phyloP scores from a whole-genome alignment of 192 early-diverging fungal genomes.

The Coemansia interrupta region DNA sequence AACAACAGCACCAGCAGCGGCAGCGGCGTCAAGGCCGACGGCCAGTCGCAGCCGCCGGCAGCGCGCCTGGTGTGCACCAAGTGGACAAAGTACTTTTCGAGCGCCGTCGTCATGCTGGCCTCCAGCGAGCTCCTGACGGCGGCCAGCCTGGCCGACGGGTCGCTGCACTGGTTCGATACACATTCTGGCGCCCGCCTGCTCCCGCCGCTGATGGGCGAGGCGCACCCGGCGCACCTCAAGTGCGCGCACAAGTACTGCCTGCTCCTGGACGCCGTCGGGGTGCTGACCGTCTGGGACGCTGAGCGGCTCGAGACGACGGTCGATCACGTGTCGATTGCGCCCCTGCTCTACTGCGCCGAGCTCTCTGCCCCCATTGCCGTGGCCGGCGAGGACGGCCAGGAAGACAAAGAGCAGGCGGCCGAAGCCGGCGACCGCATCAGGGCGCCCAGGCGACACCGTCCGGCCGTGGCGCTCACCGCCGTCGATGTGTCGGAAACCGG shows the following conservation, averaged over 20 bases:
- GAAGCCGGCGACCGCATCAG: neutral
- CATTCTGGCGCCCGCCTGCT: constrained; percentile 29
- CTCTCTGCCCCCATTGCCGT: neutral
- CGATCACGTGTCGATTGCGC: constrained; percentile 29
- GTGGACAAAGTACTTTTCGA: constrained; percentile 18
- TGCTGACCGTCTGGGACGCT: constrained; percentile 29
- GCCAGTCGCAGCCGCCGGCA: neutral
- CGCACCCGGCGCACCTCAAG: constrained; percentile 18
- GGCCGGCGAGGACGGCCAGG: neutral
- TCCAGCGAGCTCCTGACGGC: constrained; percentile 14
- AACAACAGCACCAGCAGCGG: neutral
- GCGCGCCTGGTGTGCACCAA: constrained; percentile 5
- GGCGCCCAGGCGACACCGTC: constrained; percentile 15
- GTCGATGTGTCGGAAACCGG: constrained; percentile 16
- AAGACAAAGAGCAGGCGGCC: neutral
- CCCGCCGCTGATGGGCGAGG: constrained; percentile 23
- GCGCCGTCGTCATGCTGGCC: constrained; percentile 1
- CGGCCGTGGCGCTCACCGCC: constrained; percentile 16
- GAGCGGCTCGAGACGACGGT: neutral
- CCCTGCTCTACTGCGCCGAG: constrained; percentile 32
- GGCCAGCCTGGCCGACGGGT: constrained; percentile 18
- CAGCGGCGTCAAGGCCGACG: too few relatives aligned
- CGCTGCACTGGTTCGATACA: constrained; percentile 33
- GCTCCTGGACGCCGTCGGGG: constrained; percentile 25
- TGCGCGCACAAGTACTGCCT: constrained; percentile 27